These are phyloP conservation scores for Mycena rebaudengoi DNA, from an alignment of 768 basidiomycete genomes.

Conservation along the genomic window DNA sequence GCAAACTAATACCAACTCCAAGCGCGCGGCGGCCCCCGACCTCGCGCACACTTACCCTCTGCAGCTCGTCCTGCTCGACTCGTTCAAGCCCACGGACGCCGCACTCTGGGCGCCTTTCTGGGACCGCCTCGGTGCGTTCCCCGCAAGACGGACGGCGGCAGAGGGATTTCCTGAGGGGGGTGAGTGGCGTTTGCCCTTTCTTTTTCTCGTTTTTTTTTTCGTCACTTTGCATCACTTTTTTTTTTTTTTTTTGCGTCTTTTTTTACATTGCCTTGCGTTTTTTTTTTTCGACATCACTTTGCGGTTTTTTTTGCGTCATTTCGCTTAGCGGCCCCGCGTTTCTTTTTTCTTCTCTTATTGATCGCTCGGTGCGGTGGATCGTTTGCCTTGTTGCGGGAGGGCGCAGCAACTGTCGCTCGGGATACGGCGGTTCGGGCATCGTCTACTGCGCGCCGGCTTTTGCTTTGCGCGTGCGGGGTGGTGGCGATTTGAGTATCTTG, in stretches of 20 bases:
- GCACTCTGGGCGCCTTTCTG: slow-evolving; percentile 24
- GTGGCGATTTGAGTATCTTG: too few relatives aligned
- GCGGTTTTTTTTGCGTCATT: too few relatives aligned
- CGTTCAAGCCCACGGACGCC: slow-evolving; percentile 12
- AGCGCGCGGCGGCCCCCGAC: not conserved
- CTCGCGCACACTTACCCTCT: not conserved
- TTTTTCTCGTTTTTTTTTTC: not conserved
- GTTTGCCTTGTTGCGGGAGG: too few relatives aligned
- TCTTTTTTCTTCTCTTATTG: too few relatives aligned
- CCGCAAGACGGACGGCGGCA: slow-evolving; percentile 7
- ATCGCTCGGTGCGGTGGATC: too few relatives aligned
- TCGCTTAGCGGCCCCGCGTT: too few relatives aligned
- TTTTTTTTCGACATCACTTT: too few relatives aligned
- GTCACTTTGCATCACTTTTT: too few relatives aligned
- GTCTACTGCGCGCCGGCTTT: too few relatives aligned
- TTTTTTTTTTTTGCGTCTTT: not conserved
- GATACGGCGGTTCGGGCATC: too few relatives aligned
- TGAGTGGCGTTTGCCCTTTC: not conserved
- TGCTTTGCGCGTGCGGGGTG: too few relatives aligned
- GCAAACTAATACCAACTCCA: not conserved
- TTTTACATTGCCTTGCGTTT: not conserved
- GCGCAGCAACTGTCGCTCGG: too few relatives aligned
- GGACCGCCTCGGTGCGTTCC: slow-evolving; percentile 21
- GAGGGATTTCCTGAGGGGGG: slow-evolving; percentile 18
- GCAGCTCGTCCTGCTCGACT: slow-evolving; percentile 26